Evolutionary conservation across 2,329 filamentous ascomycete genomes (phyloP).

Genomic region (Penicillium sp.): DNA sequence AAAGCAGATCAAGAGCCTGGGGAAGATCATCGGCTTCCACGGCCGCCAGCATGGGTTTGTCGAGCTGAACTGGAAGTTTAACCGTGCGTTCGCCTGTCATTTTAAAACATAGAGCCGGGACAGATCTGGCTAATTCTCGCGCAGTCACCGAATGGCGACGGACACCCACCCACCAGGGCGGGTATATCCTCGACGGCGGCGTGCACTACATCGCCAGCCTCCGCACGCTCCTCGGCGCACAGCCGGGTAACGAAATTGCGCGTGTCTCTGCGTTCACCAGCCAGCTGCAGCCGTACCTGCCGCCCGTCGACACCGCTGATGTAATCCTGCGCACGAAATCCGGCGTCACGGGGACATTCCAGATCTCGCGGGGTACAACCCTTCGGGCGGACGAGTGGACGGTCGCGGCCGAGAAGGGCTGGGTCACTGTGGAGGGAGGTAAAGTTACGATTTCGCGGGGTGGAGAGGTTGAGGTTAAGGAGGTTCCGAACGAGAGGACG

Average conservation of each 20-base stretch:
- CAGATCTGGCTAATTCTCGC: too few species aligned
- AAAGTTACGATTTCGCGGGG: neutral
- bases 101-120: too few species aligned
- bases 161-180: conserved; percentile 72
- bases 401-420: neutral
- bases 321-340: neutral
- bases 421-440: neutral
- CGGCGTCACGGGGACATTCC: neutral
- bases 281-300: neutral
- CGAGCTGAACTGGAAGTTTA: neutral
- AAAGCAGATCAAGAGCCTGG: neutral
- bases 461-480: neutral
- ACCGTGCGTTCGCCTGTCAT: neutral
- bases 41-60: neutral
- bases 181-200: conserved; percentile 77
- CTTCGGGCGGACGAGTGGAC: neutral
- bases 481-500: neutral
- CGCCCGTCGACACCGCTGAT: neutral
- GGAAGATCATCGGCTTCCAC: neutral
- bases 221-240: neutral
- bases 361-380: neutral
- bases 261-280: neutral
- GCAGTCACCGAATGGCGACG: conserved; percentile 53
- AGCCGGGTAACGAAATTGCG: neutral
- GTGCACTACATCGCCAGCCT: conserved; percentile 70